Conservation (phyloP, 2,329 filamentous ascomycete species). For the Claviceps sp. region DNA sequence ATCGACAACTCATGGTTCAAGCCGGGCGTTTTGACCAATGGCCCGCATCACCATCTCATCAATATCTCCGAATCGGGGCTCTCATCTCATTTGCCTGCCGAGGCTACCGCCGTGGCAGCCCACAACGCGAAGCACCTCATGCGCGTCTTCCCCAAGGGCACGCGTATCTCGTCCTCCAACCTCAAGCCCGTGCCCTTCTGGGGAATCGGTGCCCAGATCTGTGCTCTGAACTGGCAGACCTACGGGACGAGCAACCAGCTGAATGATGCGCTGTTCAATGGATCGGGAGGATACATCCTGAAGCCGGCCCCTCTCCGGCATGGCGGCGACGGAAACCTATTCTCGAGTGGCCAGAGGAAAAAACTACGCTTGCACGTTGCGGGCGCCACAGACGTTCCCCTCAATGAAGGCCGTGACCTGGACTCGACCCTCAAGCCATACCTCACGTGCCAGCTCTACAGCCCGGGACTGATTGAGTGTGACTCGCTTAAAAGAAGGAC, state of each 20-base stretch:
- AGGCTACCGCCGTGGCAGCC: conserved; percentile 31
- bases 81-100: conserved; percentile 33
- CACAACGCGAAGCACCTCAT: conserved; percentile 57
- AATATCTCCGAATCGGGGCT: conserved; percentile 55
- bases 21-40: conserved; percentile 33
- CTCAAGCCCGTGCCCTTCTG: conserved; percentile 51
- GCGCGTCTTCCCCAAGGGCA: conserved; percentile 57
- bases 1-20: conserved; percentile 53
- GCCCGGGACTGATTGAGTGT: conserved; percentile 36
- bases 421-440: conserved; percentile 45
- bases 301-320: conserved; percentile 47
- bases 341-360: conserved; percentile 28
- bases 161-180: conserved; percentile 53
- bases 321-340: conserved; percentile 38
- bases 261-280: conserved; percentile 54
- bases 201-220: conserved; percentile 55
- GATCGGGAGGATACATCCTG: conserved; percentile 51
- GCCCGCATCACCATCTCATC: conserved; percentile 52
- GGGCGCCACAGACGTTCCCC: conserved; percentile 47
- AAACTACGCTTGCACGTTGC: conserved; percentile 44
- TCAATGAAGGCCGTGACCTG: conserved; percentile 34
- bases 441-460: conserved; percentile 50
- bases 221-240: conserved; percentile 57
- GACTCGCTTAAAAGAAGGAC: conserved; percentile 49
- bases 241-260: conserved; percentile 54